These are phyloP conservation scores for Platanthera guangdongensis DNA, from an alignment of 106 monocot genomes.

Conservation along the genomic window DNA sequence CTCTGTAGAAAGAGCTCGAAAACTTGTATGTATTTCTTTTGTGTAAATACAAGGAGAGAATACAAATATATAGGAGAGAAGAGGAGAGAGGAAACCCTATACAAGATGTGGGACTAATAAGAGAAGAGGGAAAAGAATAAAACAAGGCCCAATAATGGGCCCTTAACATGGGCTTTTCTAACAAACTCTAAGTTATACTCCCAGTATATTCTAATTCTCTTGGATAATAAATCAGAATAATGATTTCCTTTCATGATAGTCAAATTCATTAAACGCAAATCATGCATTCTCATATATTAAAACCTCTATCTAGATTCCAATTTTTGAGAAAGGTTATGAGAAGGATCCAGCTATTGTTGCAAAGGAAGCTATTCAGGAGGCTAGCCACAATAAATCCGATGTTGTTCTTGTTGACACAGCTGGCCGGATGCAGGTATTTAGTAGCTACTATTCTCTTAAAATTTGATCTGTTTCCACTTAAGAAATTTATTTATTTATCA, in stretches of 20 bases:
- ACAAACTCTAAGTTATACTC: no score
- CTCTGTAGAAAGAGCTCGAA: no score
- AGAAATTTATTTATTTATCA: background rate
- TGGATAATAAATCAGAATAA: background rate
- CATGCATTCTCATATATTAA: background rate
- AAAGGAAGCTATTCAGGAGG: constrained; percentile 91
- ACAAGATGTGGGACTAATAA: no score
- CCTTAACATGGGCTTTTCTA: no score
- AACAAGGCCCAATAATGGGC: no score
- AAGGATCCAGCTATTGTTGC: constrained; percentile 98
- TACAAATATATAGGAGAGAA: no score
- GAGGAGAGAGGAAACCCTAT: no score
- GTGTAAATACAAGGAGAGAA: no score
- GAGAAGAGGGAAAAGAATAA: no score
- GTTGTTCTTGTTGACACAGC: constrained; percentile 99
- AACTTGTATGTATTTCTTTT: no score
- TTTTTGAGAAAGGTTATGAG: constrained; percentile 97
- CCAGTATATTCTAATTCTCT: no score
- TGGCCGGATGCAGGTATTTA: constrained; percentile 86
- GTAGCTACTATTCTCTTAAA: background rate
- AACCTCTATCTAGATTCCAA: constrained; percentile 66
- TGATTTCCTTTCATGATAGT: background rate
- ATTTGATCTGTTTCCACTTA: background rate
- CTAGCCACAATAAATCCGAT: constrained; percentile 69
- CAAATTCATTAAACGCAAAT: background rate